Evolutionary conservation across 1,139 yeast genomes (phyloP), one percentile per base, ranked within the genome.

Genomic region (Hyphopichia pseudoburtonii): DNA sequence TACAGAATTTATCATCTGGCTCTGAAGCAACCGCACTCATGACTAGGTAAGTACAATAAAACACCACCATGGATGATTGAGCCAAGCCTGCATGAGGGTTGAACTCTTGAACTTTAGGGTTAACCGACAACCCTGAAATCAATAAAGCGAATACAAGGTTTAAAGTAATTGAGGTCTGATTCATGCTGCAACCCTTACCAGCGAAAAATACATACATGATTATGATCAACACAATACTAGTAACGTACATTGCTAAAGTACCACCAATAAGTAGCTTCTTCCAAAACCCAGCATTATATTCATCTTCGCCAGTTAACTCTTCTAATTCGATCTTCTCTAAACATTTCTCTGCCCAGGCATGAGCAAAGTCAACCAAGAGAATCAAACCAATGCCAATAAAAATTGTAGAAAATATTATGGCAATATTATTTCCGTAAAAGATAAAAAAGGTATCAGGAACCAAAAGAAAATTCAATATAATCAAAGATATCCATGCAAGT

Each of bases 341-440:
- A 57, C 98, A 94, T 9, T 86, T 87, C 54, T 94, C 99, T 0
- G 98, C 97, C 97, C 97, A 94, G 42, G 94, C 94, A 62, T 94
- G 98, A 10, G 98, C 97, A 71, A 89, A 92, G 61, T 94, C 98
- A 22, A 94, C 97, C 37, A 94, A 66, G 35, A 94, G 70, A 9
- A 94, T 86, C 41, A 94, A 72, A 0, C 98, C 98, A 44, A 92
- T 88, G 7, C 94, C 82, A 27, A 92, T 75, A 61, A 94, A 94
- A 3, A 89, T 60, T 3, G 94, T 84, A 30, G 96, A 87, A 52
- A 89, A 83, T 5, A 88, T 64, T 31, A 89, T 85, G 11, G 97
- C 90, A 35, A 92, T 71, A 65, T 89, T 81, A 59, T 87, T 92
- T 1, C 98, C 97, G 80, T 95, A 94, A 52, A 86, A 73, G 21